Base-by-base conservation (phyloP, 768 basidiomycete species). In the Cystobasidium ongulense region DNA sequence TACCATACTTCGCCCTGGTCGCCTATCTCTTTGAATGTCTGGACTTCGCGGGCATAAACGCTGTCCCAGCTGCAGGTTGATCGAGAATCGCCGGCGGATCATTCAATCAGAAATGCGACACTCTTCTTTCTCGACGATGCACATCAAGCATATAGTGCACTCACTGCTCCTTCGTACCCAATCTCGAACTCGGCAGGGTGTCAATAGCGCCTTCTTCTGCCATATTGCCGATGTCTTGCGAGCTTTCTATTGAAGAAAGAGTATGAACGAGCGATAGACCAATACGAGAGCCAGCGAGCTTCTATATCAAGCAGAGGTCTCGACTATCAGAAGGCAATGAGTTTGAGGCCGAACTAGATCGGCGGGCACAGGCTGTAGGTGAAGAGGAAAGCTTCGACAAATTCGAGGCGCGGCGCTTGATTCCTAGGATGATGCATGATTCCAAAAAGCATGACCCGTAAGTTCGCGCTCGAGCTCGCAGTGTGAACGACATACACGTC, bases 1-100 rank as follows among this genome's bases (percentile, higher is more conserved):
- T 29, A 83, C 82, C 83, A 83, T 33, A 84, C 80, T 75, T 84
- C 83, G 8, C 83, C 83, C 71, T 83, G 82, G 63, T 83, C 82
- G 0, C 83, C 83, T 3, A 82, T 80, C 63, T 82, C 82, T 64
- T 81, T 77, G 73, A 82, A 83, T 18, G 80, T 80, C 35, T 78
- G 72, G 1, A 81, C 81, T 66, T 83, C 82, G 0, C 82, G 78
- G 13, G 23, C 68, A 43, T 71, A 71, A 21, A 71, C 68, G 29
- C 27, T 35, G 39, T 71, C 68, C 68, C 68, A 71, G 53, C 68
- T 71, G 25, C 43, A 50, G n/a, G 23, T 41, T 33, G 65, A 64
- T 64, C 59, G 46, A 50, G 33, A 59, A 29, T 15, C 29, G 15
- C 23, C 13, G 57, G 57, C 27, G 11, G 57, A 59, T 59, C 21